phyloP scores from a whole-genome alignment of 2,329 filamentous ascomycete genomes.

The Magnaporthiopsis poae region DNA sequence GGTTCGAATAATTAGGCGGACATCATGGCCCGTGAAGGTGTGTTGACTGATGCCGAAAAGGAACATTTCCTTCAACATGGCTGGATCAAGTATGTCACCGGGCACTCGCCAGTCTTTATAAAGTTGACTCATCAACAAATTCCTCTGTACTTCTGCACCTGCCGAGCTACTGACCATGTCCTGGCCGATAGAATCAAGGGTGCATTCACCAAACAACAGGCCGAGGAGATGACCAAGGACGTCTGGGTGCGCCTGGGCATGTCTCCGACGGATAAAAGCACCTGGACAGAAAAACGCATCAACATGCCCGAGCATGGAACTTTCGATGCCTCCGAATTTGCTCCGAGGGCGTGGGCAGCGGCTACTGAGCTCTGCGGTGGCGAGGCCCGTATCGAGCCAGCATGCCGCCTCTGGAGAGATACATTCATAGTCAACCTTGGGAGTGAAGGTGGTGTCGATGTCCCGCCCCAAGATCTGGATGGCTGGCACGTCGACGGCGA shows the following conservation, averaged over 20 bases:
- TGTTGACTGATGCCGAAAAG: constrained; percentile 29
- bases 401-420: constrained; percentile 52
- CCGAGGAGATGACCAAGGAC: constrained; percentile 25
- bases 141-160: neutral
- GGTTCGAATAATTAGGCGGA: neutral
- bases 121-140: neutral
- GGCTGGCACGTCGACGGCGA: constrained; percentile 64
- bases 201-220: constrained; percentile 30
- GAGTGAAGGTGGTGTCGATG: constrained; percentile 34
- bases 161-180: neutral
- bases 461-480: constrained; percentile 41
- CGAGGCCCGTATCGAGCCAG: constrained; percentile 39
- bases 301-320: constrained; percentile 47
- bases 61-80: constrained; percentile 31
- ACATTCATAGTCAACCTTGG: constrained; percentile 62
- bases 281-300: constrained; percentile 51
- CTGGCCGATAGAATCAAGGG: constrained; percentile 18
- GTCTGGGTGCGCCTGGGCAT: constrained; percentile 60
- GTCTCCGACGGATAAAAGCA: constrained; percentile 51
- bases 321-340: constrained; percentile 45
- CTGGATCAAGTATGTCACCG: constrained; percentile 26
- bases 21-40: constrained; percentile 7
- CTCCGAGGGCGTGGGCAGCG: constrained; percentile 56
- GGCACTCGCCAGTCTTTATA: neutral
- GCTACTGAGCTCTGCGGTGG: constrained; percentile 59